Evolutionary conservation across 208 protist genomes (phyloP).

Genomic region (Leishmania aethiopica): DNA sequence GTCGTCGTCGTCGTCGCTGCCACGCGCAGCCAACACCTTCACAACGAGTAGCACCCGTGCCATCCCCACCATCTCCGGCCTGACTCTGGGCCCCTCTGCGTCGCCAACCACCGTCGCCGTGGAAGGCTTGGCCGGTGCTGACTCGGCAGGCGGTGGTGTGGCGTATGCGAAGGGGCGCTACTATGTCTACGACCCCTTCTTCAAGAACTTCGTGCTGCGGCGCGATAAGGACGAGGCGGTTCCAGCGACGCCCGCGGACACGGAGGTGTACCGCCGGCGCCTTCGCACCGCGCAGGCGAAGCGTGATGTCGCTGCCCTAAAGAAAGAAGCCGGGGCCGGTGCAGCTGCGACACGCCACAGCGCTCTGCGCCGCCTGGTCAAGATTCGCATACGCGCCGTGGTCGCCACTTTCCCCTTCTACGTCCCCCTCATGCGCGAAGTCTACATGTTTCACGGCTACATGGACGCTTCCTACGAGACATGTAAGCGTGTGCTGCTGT

Average conservation of each 20-base stretch:
- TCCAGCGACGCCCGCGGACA: slow-evolving; percentile 8
- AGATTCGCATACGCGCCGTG: slow-evolving; percentile 42
- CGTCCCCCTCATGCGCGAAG: slow-evolving; percentile 55
- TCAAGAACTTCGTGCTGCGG: slow-evolving; percentile 25
- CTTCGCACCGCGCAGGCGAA: slow-evolving; percentile 6
- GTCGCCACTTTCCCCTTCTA: slow-evolving; percentile 68
- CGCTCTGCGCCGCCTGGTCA: slow-evolving; percentile 11
- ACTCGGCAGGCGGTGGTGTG: neutral
- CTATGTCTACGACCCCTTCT: slow-evolving; percentile 30
- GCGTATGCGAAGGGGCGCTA: slow-evolving; percentile 32
- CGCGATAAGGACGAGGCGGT: slow-evolving; percentile 33
- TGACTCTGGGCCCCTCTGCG: neutral
- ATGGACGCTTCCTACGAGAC: slow-evolving; percentile 53
- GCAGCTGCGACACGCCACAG: neutral
- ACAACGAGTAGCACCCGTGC: slow-evolving; percentile 22
- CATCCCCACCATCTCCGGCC: neutral
- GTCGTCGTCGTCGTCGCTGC: neutral
- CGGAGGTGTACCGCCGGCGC: slow-evolving; percentile 8
- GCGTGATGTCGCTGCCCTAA: neutral
- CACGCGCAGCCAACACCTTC: neutral
- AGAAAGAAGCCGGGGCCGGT: neutral
- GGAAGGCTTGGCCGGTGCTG: neutral
- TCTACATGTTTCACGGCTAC: slow-evolving; percentile 55
- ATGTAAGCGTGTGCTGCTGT: slow-evolving; percentile 33
- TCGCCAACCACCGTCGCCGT: neutral